These are phyloP conservation scores for Strobilomyces confusus DNA, from an alignment of 768 basidiomycete species.

Conservation along the genomic window DNA sequence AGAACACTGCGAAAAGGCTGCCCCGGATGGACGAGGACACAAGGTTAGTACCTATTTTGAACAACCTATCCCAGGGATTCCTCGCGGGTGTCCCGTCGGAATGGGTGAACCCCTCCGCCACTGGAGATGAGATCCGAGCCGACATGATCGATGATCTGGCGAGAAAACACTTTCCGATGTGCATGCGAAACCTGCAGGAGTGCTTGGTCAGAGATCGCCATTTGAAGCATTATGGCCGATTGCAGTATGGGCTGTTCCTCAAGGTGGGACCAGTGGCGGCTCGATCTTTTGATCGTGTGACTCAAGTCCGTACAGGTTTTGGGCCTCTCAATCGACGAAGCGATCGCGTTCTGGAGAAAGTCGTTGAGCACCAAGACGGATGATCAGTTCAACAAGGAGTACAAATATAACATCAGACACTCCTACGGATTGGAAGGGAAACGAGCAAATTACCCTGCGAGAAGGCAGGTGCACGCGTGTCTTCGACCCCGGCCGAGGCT, in stretches of 20 bases:
- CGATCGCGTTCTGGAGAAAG: constrained; percentile 88
- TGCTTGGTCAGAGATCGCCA: constrained; percentile 73
- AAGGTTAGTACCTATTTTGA: constrained; percentile 81
- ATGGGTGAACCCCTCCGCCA: constrained; percentile 56
- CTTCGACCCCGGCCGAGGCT: neutral
- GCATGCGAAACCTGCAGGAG: constrained; percentile 90
- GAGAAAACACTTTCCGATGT: constrained; percentile 87
- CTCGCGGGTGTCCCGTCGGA: constrained; percentile 85
- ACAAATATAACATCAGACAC: constrained; percentile 96
- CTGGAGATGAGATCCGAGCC: constrained; percentile 72
- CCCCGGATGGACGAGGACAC: constrained; percentile 94
- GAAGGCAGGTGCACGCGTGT: constrained; percentile 52
- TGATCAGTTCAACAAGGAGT: constrained; percentile 96
- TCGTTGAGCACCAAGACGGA: constrained; percentile 78
- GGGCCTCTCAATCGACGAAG: constrained; percentile 92
- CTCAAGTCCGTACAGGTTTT: constrained; percentile 55
- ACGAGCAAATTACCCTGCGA: constrained; percentile 90
- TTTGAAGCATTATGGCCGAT: constrained; percentile 86
- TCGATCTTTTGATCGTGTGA: neutral
- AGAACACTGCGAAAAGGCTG: constrained; percentile 83
- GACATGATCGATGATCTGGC: constrained; percentile 93
- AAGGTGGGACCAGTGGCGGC: constrained; percentile 61
- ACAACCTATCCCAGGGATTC: constrained; percentile 92
- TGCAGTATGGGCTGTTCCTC: constrained; percentile 91
- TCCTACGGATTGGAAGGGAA: constrained; percentile 92